Evolutionary conservation across 2,329 filamentous ascomycete genomes (phyloP).

Genomic region (Pyrenophora teres): DNA sequence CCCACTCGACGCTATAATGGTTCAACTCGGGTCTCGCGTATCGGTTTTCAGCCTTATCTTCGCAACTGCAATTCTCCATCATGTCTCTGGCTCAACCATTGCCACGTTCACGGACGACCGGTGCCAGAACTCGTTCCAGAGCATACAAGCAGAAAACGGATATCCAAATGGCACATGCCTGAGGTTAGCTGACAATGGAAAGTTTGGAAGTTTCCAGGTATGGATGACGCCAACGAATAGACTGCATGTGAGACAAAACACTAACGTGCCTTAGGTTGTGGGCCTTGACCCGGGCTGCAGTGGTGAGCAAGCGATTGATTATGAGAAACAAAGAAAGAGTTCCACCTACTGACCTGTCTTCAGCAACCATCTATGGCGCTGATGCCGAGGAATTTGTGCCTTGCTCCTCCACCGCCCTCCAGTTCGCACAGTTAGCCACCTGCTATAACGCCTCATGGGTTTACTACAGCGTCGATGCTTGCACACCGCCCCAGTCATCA

Average conservation of each 20-base stretch:
- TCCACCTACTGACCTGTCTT: neutral
- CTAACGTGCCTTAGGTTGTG: neutral
- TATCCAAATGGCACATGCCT: slow-evolving; percentile 3
- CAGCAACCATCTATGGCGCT: slow-evolving; percentile 2
- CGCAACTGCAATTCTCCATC: neutral
- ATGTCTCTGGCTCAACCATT: neutral
- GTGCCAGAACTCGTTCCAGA: slow-evolving; percentile 3
- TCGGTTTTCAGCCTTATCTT: neutral
- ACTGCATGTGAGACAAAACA: too few relatives aligned
- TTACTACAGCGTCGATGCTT: slow-evolving; percentile 7
- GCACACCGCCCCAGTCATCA: slow-evolving; percentile 1
- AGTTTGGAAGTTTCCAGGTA: slow-evolving; percentile 6
- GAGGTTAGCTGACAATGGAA: neutral
- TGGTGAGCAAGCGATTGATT: neutral
- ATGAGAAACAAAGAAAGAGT: neutral
- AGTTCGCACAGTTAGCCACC: slow-evolving; percentile 1
- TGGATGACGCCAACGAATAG: too few relatives aligned
- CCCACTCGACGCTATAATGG: neutral
- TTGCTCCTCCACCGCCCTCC: slow-evolving; percentile 4
- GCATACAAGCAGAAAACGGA: slow-evolving; percentile 6
- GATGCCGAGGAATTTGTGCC: neutral
- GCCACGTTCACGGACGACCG: slow-evolving; percentile 3
- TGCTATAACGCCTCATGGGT: slow-evolving; percentile 10
- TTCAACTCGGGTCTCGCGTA: neutral
- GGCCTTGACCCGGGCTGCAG: slow-evolving; percentile 5